Conservation (phyloP, 1,139 yeast species). For the Sugiyamaella sp. region DNA sequence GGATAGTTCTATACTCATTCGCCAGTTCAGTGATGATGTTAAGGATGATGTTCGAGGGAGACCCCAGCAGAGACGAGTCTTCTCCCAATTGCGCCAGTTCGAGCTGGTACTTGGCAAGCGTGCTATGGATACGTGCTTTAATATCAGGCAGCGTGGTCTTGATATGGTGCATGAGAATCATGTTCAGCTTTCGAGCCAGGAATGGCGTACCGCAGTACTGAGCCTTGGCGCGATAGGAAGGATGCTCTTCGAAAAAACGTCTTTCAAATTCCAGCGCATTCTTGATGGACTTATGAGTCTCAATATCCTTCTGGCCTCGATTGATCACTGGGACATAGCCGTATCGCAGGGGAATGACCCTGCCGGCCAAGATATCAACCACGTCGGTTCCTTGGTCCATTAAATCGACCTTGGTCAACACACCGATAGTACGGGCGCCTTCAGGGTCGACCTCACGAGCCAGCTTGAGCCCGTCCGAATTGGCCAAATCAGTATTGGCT, state of each 20-base stretch:
- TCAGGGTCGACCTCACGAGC: slow-evolving; percentile 99
- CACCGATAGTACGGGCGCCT: slow-evolving; percentile 96
- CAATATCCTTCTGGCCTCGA: slow-evolving; percentile 97
- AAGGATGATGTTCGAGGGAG: slow-evolving; percentile 87
- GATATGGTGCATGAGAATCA: slow-evolving; percentile 89
- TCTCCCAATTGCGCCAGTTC: slow-evolving; percentile 76
- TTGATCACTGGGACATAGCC: slow-evolving; percentile 98
- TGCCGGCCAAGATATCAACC: slow-evolving; percentile 92
- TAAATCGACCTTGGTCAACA: slow-evolving; percentile 91
- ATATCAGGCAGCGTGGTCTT: slow-evolving; percentile 95
- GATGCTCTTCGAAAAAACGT: slow-evolving; percentile 80
- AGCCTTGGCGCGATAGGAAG: slow-evolving; percentile 93
- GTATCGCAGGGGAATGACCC: slow-evolving; percentile 92
- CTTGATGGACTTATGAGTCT: slow-evolving; percentile 78
- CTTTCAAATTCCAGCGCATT: slow-evolving; percentile 85
- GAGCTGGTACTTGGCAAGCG: slow-evolving; percentile 81
- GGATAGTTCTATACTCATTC: slow-evolving; percentile 86
- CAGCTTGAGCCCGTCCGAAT: slow-evolving; percentile 92
- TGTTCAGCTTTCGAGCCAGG: slow-evolving; percentile 88
- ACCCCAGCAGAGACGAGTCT: slow-evolving; percentile 81
- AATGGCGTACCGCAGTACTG: slow-evolving; percentile 96
- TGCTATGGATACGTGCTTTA: slow-evolving; percentile 85
- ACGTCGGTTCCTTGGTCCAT: slow-evolving; percentile 99
- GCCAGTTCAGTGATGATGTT: slow-evolving; percentile 91
- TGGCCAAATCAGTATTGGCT: slow-evolving; percentile 96